phyloP scores from a whole-genome alignment of 257 asterid genomes.

The Vinca minor region DNA sequence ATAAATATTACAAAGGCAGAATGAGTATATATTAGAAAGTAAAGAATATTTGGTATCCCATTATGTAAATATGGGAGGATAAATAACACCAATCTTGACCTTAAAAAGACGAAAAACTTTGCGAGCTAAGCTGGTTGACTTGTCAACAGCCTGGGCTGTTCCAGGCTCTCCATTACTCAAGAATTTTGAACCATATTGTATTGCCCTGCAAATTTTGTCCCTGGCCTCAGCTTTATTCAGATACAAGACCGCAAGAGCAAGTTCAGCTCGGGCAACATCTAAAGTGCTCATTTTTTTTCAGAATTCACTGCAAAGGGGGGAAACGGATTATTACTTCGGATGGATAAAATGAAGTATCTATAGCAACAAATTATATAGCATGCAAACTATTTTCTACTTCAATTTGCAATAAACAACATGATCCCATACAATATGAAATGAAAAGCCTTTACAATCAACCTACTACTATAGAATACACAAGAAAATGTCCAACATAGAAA shows the following conservation, averaged over 20 bases:
- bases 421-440: too few species aligned
- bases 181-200: slow-evolving; percentile 92
- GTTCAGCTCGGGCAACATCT: slow-evolving; percentile 86
- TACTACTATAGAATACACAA: too few species aligned
- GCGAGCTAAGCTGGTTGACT: slow-evolving; percentile 88
- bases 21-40: background rate
- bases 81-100: slow-evolving; percentile 32
- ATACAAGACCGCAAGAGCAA: slow-evolving; percentile 81
- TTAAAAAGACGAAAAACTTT: slow-evolving; percentile 94
- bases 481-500: too few species aligned
- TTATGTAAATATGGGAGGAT: background rate
- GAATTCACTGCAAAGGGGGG: slow-evolving; percentile 31
- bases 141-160: slow-evolving; percentile 83
- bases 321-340: slow-evolving; percentile 15
- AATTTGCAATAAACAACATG: too few species aligned
- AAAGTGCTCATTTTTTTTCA: slow-evolving; percentile 47
- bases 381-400: background rate
- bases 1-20: background rate
- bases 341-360: background rate
- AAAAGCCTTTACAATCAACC: too few species aligned
- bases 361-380: slow-evolving; percentile 2
- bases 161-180: slow-evolving; percentile 93
- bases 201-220: slow-evolving; percentile 98
- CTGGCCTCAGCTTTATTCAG: slow-evolving; percentile 95
- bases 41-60: background rate